Evolutionary conservation across 345 rosid genomes (phyloP), one percentile per base, ranked within the genome.

Genomic region (Citrus unshiu): DNA sequence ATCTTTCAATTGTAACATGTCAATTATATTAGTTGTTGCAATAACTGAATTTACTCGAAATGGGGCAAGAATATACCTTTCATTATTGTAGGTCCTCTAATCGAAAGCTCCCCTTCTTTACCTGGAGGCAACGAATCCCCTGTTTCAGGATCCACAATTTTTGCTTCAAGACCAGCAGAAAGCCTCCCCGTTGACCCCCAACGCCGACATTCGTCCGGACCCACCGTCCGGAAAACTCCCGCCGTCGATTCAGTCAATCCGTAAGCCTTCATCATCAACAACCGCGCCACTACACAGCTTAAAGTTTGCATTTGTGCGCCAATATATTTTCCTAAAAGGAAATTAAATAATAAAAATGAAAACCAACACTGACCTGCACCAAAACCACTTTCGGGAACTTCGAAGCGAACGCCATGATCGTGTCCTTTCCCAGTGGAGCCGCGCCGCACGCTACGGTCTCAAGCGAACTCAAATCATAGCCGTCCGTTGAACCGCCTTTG

Each of bases 101-200:
- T 21, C 87, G 86, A 87, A 32, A 87, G 80, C 37, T 84, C 87
- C 19, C 83, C 86, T 49, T 69, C 81, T 62, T 82, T 77, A 14
- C 78, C 43, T 1, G 84, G 84, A 62, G 74, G 68, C 75, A 78
- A 66, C 10, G 56, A 37, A 6, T 70, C 69, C 5, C 63, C 66
- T 2, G 84, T 78, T 40, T 75, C 76, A 40, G 84, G 77, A 72
- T 75, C 71, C 21, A 84, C 80, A n/a, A 84, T 78, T 63, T 54
- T 81, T 49, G 82, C 84, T 76, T 75, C 82, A 5, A 13, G 5
- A 64, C 81, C 64, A 9, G 51, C 40, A n/a, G 64, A 30, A 46
- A 82, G 78, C 72, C n/a, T 77, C 40, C 81, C 84, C 6, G 30
- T 54, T 39, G 84, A 77, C 7, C 78, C 84, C 74, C 69, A 27